phyloP scores from a whole-genome alignment of 2,329 filamentous ascomycete species.

The Phaeosphaeriaceae sp. region DNA sequence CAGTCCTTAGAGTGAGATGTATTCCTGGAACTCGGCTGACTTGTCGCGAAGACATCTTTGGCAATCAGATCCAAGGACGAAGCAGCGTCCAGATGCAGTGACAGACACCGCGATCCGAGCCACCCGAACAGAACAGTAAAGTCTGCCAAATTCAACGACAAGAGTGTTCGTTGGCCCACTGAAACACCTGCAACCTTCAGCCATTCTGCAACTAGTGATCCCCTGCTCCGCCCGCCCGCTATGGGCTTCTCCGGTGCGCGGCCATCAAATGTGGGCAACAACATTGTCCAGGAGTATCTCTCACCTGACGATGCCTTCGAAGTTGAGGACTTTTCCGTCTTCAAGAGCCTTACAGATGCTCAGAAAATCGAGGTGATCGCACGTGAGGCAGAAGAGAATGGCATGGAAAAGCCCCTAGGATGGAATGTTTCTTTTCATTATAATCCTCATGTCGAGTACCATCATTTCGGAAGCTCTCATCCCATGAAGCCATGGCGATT shows the following conservation, averaged over 20 bases:
- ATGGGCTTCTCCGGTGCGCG: conserved; percentile 30
- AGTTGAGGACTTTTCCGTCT: conserved; percentile 34
- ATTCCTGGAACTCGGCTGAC: background rate
- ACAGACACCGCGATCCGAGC: background rate
- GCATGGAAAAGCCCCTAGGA: conserved; percentile 80
- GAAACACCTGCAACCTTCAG: background rate
- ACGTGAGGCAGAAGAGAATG: conserved; percentile 64
- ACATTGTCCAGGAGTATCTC: conserved; percentile 46
- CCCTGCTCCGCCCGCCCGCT: background rate
- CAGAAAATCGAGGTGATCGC: conserved; percentile 60
- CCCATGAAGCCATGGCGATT: conserved; percentile 99
- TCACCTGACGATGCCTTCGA: conserved; percentile 38
- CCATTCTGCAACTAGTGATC: background rate
- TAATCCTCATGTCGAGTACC: conserved; percentile 92
- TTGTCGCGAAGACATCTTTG: background rate
- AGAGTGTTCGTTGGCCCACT: background rate
- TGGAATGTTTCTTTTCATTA: conserved; percentile 95
- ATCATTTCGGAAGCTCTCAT: conserved; percentile 96
- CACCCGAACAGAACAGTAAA: background rate
- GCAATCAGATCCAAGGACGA: background rate
- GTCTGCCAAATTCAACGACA: background rate
- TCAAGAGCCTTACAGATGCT: conserved; percentile 39
- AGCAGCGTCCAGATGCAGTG: background rate
- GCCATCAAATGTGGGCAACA: conserved; percentile 29
- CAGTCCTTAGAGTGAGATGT: background rate